These are phyloP conservation scores for Phytophthora lateralis DNA, from an alignment of 352 stramenopile genomes.

Conservation along the genomic window DNA sequence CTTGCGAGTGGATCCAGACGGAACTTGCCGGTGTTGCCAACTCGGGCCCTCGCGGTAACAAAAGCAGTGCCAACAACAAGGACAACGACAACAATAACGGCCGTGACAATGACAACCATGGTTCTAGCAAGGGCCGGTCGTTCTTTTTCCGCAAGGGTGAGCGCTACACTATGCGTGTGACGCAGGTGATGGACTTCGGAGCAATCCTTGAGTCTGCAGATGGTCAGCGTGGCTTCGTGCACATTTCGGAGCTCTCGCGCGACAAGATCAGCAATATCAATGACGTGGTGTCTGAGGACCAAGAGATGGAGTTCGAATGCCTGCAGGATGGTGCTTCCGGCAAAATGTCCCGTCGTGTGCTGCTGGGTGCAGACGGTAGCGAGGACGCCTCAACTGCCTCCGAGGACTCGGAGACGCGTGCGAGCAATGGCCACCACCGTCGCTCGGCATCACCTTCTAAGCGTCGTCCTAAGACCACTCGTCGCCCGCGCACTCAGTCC, in stretches of 20 bases:
- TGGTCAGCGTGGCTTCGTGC: conserved; percentile 91
- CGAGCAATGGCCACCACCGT: conserved; percentile 27
- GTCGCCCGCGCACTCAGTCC: conserved; percentile 35
- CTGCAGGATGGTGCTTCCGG: conserved; percentile 77
- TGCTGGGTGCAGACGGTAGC: conserved; percentile 30
- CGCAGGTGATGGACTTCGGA: conserved; percentile 96
- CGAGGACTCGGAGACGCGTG: conserved; percentile 8
- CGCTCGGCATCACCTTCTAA: conserved; percentile 42
- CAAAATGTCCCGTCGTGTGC: conserved; percentile 83
- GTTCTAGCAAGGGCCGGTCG: conserved; percentile 21
- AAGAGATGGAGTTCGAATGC: conserved; percentile 83
- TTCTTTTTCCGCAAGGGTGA: conserved; percentile 88
- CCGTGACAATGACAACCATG: conserved; percentile 19
- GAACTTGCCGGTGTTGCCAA: conserved; percentile 33
- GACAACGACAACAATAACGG: conserved; percentile 8
- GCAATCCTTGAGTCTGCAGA: conserved; percentile 88
- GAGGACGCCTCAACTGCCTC: conserved; percentile 15
- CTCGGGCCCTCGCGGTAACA: conserved; percentile 13
- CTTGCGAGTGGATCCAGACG: conserved; percentile 72
- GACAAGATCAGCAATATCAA: conserved; percentile 72
- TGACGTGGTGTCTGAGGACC: conserved; percentile 58
- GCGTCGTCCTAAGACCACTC: conserved; percentile 36
- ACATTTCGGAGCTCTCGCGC: conserved; percentile 93
- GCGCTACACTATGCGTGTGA: conserved; percentile 92
- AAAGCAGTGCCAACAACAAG: conserved; percentile 12